phyloP scores from a whole-genome alignment of 768 basidiomycete genomes.

The Myochromella boudieri region DNA sequence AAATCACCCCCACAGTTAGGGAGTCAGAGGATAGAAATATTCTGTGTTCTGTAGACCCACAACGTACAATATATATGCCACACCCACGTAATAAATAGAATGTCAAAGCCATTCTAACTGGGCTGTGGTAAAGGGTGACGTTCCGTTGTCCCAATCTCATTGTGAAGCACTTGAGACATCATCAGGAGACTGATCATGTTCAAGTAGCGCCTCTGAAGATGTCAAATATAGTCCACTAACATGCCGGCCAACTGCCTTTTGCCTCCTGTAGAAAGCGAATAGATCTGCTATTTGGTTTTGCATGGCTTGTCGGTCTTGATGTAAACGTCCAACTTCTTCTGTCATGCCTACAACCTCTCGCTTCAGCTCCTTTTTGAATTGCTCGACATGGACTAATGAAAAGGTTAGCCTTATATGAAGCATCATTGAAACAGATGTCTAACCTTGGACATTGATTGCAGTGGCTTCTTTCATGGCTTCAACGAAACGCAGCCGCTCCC shows the following conservation, averaged over 20 bases:
- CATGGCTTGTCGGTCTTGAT: slow-evolving; percentile 61
- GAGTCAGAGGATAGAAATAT: too few species aligned
- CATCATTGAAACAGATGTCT: slow-evolving; percentile 11
- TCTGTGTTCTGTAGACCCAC: slow-evolving; percentile 5
- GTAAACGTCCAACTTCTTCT: slow-evolving; percentile 67
- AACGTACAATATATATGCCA: background rate
- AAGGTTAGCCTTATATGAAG: background rate
- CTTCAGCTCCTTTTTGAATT: slow-evolving; percentile 80
- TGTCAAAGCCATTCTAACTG: slow-evolving; percentile 7
- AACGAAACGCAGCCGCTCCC: slow-evolving; percentile 82
- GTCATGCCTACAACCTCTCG: slow-evolving; percentile 75
- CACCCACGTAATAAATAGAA: background rate
- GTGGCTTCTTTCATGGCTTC: slow-evolving; percentile 97
- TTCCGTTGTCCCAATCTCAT: background rate
- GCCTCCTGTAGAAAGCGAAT: slow-evolving; percentile 71
- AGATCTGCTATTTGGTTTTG: slow-evolving; percentile 74
- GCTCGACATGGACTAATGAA: slow-evolving; percentile 73
- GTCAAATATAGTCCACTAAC: slow-evolving; percentile 2
- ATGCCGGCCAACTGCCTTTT: slow-evolving; percentile 37
- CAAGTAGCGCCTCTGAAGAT: too few species aligned
- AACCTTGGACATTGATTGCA: slow-evolving; percentile 81
- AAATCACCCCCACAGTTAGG: slow-evolving; percentile 19
- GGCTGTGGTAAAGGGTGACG: slow-evolving; percentile 27
- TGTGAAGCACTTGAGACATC: too few species aligned
- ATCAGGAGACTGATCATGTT: too few species aligned